Base-by-base conservation (phyloP, 495 filamentous ascomycete species). In the Parathielavia appendiculata region DNA sequence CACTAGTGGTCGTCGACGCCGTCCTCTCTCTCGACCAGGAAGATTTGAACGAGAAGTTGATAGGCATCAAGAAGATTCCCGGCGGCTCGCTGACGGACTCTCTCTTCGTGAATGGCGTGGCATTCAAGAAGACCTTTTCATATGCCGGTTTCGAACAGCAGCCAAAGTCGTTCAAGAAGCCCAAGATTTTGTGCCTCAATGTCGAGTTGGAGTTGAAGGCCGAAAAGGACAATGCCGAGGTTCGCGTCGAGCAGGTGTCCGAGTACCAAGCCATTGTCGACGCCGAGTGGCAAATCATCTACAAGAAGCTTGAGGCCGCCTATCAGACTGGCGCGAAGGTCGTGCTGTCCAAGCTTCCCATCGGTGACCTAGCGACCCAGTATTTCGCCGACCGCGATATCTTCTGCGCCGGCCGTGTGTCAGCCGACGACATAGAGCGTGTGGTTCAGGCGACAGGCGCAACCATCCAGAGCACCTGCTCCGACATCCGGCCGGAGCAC, bases 201-300 rank as follows among this genome's bases (percentile, higher is more conserved):
- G 93, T 98, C 56, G 93, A 98, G 73, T 79, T 98, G 54, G 93
- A 98, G 75, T 77, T 98, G 62, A 98, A 98, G 83, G 90, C 87
- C 61, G 93, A 98, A 73, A 98, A 97, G 78, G 93, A 98, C 77
- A 98, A 98, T 66, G 93, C 93, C 48, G 93, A 98, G 75, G 91
- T 98, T 57, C 84, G 93, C 61, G 91, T 98, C 47, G 93, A 97
- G 75, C 93, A 97, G 69, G 93, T 98, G 57, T 95, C 92, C 32
- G 93, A 98, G 77, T 98, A 98, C 79, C 93, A 98, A 76, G 93
- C 93, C 49, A 95, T 98, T 66, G 93, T 98, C 70, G 93, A 98
- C 71, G 93, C 93, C 41, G 93, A 98, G 74, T 98, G 93, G 93
- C 89, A 96, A 76, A 98, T 98, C 69, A 98, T 98, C 72, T 96